Conservation (phyloP, 805 yeast species). For the Candida hungchunana region DNA sequence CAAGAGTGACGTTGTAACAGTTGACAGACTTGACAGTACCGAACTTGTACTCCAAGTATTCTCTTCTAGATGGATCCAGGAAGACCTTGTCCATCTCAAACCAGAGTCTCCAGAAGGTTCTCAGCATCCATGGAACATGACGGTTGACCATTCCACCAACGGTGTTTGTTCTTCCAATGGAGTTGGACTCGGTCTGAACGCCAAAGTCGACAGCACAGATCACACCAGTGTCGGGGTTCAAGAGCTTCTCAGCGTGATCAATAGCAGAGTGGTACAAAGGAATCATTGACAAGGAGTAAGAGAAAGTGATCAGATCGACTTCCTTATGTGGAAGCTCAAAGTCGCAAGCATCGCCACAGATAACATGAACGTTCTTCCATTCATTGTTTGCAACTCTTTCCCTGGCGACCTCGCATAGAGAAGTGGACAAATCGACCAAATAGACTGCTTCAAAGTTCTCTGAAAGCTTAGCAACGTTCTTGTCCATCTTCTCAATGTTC, state of each 20-base stretch:
- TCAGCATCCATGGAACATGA: constrained; percentile 69
- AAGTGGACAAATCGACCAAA: constrained; percentile 72
- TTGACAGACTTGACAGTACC: constrained; percentile 78
- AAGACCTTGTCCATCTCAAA: constrained; percentile 80
- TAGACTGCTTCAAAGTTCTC: constrained; percentile 59
- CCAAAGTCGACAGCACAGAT: constrained; percentile 78
- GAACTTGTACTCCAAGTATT: constrained; percentile 74
- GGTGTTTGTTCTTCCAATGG: constrained; percentile 66
- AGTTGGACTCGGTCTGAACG: constrained; percentile 61
- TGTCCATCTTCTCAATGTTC: constrained; percentile 73
- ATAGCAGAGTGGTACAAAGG: constrained; percentile 77
- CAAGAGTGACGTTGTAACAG: constrained; percentile 57
- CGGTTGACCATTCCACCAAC: constrained; percentile 70
- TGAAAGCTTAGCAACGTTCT: constrained; percentile 32
- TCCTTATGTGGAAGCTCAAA: constrained; percentile 46
- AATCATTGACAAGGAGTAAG: constrained; percentile 81
- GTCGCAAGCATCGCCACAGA: constrained; percentile 73
- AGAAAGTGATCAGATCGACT: constrained; percentile 75
- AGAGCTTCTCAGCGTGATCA: constrained; percentile 54
- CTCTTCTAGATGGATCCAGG: constrained; percentile 76
- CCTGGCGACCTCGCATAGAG: constrained; percentile 68
- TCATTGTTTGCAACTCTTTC: constrained; percentile 46
- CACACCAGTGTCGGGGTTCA: constrained; percentile 54
- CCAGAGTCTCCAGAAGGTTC: constrained; percentile 87
- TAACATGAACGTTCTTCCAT: constrained; percentile 58